These are phyloP conservation scores for Capsicum baccatum DNA, from an alignment of 257 asterid genomes.

Conservation along the genomic window DNA sequence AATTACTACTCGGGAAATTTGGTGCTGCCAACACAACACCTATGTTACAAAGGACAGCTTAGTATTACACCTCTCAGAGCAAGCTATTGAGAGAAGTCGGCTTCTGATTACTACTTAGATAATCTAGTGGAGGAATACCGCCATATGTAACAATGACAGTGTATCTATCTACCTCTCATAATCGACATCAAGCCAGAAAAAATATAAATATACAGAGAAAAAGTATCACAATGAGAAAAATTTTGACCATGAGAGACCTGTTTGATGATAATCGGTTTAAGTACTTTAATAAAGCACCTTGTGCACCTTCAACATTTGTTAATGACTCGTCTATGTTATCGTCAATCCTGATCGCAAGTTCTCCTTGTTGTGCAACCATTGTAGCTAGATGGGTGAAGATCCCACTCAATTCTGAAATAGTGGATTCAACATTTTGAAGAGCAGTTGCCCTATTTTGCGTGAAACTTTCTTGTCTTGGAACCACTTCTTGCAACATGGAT, in stretches of 20 bases:
- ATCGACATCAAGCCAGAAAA: constrained; percentile 57
- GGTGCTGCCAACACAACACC: neutral
- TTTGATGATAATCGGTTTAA: constrained; percentile 73
- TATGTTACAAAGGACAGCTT: neutral
- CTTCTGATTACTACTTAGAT: neutral
- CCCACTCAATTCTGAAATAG: constrained; percentile 79
- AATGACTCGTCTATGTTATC: constrained; percentile 85
- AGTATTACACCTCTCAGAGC: constrained; percentile 8
- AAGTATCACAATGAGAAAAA: constrained; percentile 66
- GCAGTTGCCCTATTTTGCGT: constrained; percentile 69
- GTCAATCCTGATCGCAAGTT: constrained; percentile 86
- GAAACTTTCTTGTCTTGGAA: constrained; percentile 73
- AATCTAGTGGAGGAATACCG: neutral
- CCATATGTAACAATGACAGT: constrained; percentile 22
- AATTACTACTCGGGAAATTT: too few species aligned
- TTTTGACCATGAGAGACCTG: constrained; percentile 81
- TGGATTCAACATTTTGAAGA: constrained; percentile 90
- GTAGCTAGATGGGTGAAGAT: constrained; percentile 90
- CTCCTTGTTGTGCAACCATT: constrained; percentile 93
- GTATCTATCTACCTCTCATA: neutral
- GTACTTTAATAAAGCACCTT: constrained; percentile 69
- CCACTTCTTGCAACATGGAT: constrained; percentile 76
- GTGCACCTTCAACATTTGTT: constrained; percentile 81
- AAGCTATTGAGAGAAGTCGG: neutral
- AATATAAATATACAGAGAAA: constrained; percentile 67